Conservation (phyloP, 1,284 basidiomycete genomes). For the Ganoderma boninense region DNA sequence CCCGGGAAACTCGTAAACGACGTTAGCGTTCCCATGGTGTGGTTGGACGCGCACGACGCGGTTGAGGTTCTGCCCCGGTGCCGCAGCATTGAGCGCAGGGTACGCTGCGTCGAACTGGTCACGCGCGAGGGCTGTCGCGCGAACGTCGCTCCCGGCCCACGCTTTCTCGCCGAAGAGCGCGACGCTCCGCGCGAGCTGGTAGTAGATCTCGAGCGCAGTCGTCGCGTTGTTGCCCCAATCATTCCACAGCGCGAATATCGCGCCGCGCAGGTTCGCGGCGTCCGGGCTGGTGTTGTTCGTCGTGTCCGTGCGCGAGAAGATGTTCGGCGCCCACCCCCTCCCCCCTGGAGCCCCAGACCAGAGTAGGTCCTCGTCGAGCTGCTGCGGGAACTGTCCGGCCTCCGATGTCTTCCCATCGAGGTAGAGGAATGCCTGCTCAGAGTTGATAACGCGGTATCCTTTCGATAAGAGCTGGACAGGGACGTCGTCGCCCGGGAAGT, state of each 20-base stretch:
- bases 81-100: slow-evolving; percentile 38
- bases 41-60: slow-evolving; percentile 32
- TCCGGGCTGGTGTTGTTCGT: slow-evolving; percentile 40
- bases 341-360: slow-evolving; percentile 40
- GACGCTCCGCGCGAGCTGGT: slow-evolving; percentile 40
- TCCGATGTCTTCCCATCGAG: slow-evolving; percentile 45
- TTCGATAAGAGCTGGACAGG: slow-evolving; percentile 39
- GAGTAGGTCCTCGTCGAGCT: slow-evolving; percentile 39
- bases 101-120: slow-evolving; percentile 37
- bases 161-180: slow-evolving; percentile 39
- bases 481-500: slow-evolving; percentile 45
- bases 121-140: slow-evolving; percentile 36
- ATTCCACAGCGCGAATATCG: slow-evolving; percentile 42
- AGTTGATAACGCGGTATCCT: slow-evolving; percentile 44
- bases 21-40: slow-evolving; percentile 27
- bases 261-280: slow-evolving; percentile 36
- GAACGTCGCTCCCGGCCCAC: slow-evolving; percentile 39
- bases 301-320: slow-evolving; percentile 38
- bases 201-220: slow-evolving; percentile 42
- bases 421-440: slow-evolving; percentile 45
- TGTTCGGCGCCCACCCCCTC: slow-evolving; percentile 42
- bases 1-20: slow-evolving; percentile 34
- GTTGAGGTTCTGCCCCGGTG: slow-evolving; percentile 43
- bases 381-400: slow-evolving; percentile 37
- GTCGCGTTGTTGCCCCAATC: slow-evolving; percentile 44